A percentile compares a stretch with the other conserved stretches of the same genome.
These are phyloP conservation scores for Symbiodinium pilosum DNA, from an alignment of 73 alveolate species.

Conservation along the genomic window DNA sequence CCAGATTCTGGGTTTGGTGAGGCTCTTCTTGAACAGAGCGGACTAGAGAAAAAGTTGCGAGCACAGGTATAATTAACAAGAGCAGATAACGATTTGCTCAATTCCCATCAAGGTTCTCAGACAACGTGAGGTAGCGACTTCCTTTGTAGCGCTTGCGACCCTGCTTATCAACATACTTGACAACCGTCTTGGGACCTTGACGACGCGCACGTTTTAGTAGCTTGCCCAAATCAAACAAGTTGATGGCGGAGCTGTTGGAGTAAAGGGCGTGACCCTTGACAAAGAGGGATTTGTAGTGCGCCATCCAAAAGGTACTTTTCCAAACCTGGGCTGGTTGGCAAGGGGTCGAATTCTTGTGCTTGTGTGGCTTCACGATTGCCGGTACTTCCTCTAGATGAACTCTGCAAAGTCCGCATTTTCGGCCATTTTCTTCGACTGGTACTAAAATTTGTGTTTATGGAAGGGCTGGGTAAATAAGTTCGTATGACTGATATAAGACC, in stretches of 20 bases:
- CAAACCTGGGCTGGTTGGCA: not conserved
- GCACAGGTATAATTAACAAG: too few species aligned
- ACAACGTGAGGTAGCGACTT: not conserved
- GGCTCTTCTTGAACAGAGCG: too few species aligned
- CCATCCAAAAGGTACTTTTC: not conserved
- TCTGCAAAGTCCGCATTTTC: too few species aligned
- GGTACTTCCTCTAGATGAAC: too few species aligned
- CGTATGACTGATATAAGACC: too few species aligned
- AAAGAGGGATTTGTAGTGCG: not conserved
- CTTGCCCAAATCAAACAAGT: not conserved
- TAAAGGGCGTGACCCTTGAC: not conserved
- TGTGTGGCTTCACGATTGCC: too few species aligned
- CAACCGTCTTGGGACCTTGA: not conserved
- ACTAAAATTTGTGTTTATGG: too few species aligned
- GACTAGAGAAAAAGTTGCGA: too few species aligned
- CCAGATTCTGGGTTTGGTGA: too few species aligned
- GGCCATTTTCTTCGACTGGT: not conserved
- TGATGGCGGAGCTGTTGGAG: not conserved
- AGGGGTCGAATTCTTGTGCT: too few species aligned
- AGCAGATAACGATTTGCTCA: too few species aligned
- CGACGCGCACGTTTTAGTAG: not conserved
- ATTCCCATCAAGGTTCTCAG: not conserved
- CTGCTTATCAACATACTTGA: not conserved
- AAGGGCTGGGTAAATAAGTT: too few species aligned
- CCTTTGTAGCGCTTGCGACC: not conserved